Base-by-base conservation (phyloP, 2,329 filamentous ascomycete species). In the Coniella vitis region DNA sequence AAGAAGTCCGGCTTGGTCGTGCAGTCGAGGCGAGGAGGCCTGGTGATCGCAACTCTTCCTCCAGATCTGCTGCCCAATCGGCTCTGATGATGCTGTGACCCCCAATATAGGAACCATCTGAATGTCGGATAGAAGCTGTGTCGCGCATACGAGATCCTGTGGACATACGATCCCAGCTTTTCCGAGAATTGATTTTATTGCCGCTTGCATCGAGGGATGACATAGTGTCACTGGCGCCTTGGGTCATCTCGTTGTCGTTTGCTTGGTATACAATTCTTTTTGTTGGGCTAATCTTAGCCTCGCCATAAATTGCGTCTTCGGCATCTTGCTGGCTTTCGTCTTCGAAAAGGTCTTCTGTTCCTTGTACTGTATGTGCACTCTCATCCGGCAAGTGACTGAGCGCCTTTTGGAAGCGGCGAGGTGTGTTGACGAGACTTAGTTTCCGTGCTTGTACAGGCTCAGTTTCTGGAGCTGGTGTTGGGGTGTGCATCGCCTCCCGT, bases 301-400 rank as follows among this genome's bases (percentile, higher is more conserved):
- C 46, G 17, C 49, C 49, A 17, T 42, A 52, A 16, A 20, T 25
- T 4, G 39, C 44, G 5, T 47, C 34, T 17, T 45, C 39, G 2
- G 37, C 47, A 17, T 56, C 49, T 34, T 52, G 47, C 34, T 45
- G 35, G n/a, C 48, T 45, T 22, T 54, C 52, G 32, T 56, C 51
- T 9, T 67, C 64, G 38, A 68, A 68, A 12, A 67, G 55, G 13
- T 60, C 55, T 8, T 67, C 62, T 7, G 64, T 57, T 7, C 65
- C 66, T 8, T 64, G 55, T 7, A 66, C 63, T 0, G 65, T 68
- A n/a, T 64, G 49, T 19, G 46, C 61, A 8, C 55, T 55, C n/a
- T 54, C 53, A 19, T 52, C 7, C 38, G 56, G 41, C 47, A 53
- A 32, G 38, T 54, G 20, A 22, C 52, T 31, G 3, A 45, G 29